Base-by-base conservation (phyloP, 148 eudicot genomes). In the Persicaria tinctoria region DNA sequence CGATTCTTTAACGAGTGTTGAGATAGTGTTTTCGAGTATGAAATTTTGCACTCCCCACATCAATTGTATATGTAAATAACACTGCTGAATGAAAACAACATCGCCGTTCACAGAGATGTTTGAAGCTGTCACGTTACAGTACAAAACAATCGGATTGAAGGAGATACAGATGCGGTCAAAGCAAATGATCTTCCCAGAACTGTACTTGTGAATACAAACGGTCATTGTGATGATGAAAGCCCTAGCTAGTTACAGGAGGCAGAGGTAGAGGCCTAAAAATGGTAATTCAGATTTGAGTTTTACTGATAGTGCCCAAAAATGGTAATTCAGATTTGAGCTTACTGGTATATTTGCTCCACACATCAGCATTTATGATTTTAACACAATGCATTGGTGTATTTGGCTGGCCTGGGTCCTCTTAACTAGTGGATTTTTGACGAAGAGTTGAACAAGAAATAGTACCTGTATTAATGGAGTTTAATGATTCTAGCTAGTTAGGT, bases 221-320 rank as follows among this genome's bases (percentile, higher is more conserved):
- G 70, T 64, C 70, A 38, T n/a, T 7, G 46, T 66, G 48, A 41
- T 14, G 70, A 63, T 63, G 45, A 13, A 41, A 66, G 18, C 70
- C 17, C 13, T 66, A 47, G 70, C 47, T 41, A 2, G 46, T 66
- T 41, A 20, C 70, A 64, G 70, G 46, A 64, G 70, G 70, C 70
- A 64, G 46, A 64, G 16, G 70, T 46, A 64, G 70, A 32, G 41
- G n/a, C 46, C 70, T 47, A 64, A 64, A 59, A 38, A 64, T 64
- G 16, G 70, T 64, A 64, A 64, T 13, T 41, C 17, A 32, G 46
- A 64, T 64, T 64, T 23, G 10, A 62, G 17, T 32, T 55, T 55
- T 14, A 16, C 59, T 14, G 59, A 6, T 27, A 32, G 2, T 32
- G n/a, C 46, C 70, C 70, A 64, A 64, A 59, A 38, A 64, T 64